A percentile compares a stretch with the other conserved stretches of the same genome.
Conservation (phyloP, 345 rosid species). For the Brassica carinata region DNA sequence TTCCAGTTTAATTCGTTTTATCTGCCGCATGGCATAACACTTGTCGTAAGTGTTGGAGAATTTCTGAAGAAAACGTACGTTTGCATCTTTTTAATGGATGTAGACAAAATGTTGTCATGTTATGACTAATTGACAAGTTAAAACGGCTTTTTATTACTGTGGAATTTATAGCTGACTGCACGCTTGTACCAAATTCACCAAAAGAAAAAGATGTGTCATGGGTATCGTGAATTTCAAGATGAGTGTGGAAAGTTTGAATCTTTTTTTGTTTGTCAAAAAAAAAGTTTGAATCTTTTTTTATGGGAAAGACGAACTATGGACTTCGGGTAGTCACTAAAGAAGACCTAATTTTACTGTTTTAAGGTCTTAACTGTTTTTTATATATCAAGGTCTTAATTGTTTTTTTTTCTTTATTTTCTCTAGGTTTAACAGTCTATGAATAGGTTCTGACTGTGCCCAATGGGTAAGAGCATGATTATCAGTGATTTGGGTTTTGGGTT, state of each 20-base stretch:
- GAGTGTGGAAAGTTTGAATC: not conserved
- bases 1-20: slow-evolving; percentile 1
- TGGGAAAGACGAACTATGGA: no score
- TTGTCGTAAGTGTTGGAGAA: slow-evolving; percentile 29
- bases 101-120: slow-evolving; percentile 30
- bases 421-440: no score
- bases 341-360: no score
- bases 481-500: no score
- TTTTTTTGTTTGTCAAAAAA: no score
- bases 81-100: slow-evolving; percentile 19
- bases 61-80: slow-evolving; percentile 36
- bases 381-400: no score
- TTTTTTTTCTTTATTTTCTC: no score
- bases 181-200: not conserved
- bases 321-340: no score
- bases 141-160: not conserved
- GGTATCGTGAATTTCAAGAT: slow-evolving; percentile 1
- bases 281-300: no score
- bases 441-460: no score
- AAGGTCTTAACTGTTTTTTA: no score
- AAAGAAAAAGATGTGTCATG: not conserved
- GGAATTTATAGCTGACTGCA: not conserved
- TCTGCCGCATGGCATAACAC: slow-evolving; percentile 47
- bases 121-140: slow-evolving; percentile 4
- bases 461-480: no score